Evolutionary conservation across 1,284 basidiomycete genomes (phyloP), one percentile per base, ranked within the genome.

Genomic region (Ceratobasidium sp.): DNA sequence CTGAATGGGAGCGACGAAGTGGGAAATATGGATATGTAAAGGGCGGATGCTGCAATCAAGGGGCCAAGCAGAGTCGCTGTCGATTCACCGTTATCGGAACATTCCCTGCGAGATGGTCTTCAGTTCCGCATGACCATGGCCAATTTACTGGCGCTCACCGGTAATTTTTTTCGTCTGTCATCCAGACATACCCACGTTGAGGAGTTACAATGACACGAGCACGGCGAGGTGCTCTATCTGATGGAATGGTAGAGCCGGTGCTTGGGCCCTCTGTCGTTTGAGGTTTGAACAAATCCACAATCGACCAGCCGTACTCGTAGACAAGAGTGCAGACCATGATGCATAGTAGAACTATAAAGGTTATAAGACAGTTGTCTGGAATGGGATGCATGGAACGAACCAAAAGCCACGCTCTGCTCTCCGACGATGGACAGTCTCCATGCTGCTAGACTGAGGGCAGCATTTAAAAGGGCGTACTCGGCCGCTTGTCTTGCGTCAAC

Each of bases 81-180:
- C 79, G 94, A 86, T 35, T 93, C 90, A 3, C 96, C 96, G 83
- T 97, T 95, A 83, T 96, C 95, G 10, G 89, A 85, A 65, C 92
- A 93, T 78, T 94, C 90, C 81, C 94, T 95, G 57, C 73, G 81
- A 54, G 68, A 7, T 57, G 79, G 52, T 12, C 12, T 55, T 33
- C 74, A 33, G 66, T 20, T 38, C 18, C 48, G 44, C 48, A 20
- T 6, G 3, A 46, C 30, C 27, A 41, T 1, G 35, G 35, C 18
- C 1, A 16, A 1, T 16, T 38, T 38, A 16, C 8, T 35, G 10
- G n/a, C 12, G 81, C 86, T 41, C 79, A 93, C 93, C 93, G 88
- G 82, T 94, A 95, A 81, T 95, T 94, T 83, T 94, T 94, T 0
- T 93, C 92, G 10, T 94, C 93, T n/a, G 94, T 93, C 94, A 95